A percentile compares a stretch with the other conserved stretches of the same genome.
These are phyloP conservation scores for Venturia carpophila DNA, from an alignment of 2,329 filamentous ascomycete genomes.

Conservation along the genomic window DNA sequence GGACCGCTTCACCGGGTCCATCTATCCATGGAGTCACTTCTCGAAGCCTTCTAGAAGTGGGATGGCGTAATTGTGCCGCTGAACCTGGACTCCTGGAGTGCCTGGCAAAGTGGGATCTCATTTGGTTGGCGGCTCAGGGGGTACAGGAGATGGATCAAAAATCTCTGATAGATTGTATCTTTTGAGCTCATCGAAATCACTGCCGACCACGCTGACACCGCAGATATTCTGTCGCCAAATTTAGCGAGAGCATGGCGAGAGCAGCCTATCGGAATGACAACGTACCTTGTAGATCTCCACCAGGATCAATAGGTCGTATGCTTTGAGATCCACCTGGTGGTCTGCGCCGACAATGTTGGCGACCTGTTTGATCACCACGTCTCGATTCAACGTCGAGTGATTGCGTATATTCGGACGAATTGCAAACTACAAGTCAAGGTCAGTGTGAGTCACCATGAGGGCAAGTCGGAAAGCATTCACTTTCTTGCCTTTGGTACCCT, in stretches of 20 bases:
- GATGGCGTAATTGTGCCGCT: background rate
- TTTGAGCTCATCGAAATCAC: constrained; percentile 66
- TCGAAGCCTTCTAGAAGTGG: background rate
- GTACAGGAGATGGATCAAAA: constrained; percentile 34
- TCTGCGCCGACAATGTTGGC: constrained; percentile 56
- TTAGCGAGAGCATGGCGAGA: constrained; percentile 8
- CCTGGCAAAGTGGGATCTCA: background rate
- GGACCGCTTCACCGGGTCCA: background rate
- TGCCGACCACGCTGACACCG: constrained; percentile 70
- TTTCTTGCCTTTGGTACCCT: constrained; percentile 43
- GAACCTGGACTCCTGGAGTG: background rate
- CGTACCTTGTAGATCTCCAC: constrained; percentile 72
- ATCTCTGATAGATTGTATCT: constrained; percentile 72
- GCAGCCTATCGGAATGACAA: constrained; percentile 6
- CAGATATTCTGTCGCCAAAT: constrained; percentile 52
- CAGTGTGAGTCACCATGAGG: background rate
- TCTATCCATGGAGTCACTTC: background rate
- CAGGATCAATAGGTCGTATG: constrained; percentile 70
- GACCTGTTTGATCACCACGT: constrained; percentile 62
- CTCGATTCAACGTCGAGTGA: constrained; percentile 59
- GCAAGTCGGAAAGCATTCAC: constrained; percentile 30
- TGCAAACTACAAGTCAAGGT: constrained; percentile 54
- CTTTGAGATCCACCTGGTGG: constrained; percentile 70
- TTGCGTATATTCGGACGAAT: constrained; percentile 72
- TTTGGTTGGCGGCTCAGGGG: background rate